Percentiles rank a stretch among this genome's conserved stretches.
Conservation (phyloP, 1,284 basidiomycete species). For the Trichosporon sp. region DNA sequence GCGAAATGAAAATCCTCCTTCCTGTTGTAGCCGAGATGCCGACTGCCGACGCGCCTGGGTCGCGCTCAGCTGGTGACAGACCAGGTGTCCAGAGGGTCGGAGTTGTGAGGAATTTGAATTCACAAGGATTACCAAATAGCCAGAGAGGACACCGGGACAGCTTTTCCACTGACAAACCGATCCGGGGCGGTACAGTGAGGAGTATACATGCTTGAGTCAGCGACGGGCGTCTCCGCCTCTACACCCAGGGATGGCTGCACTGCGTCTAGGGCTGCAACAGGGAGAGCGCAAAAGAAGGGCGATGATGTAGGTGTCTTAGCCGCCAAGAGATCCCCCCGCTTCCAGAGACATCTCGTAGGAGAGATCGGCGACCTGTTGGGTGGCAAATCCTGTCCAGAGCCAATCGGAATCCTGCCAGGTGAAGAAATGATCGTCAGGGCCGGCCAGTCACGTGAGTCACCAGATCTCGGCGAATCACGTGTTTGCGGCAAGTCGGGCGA, state of each 20-base stretch:
- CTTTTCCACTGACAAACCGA: not conserved
- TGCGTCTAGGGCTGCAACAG: not conserved
- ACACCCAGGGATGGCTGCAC: not conserved
- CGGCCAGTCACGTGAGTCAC: not conserved
- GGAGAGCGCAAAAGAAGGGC: not conserved
- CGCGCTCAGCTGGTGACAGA: no score
- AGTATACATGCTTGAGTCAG: not conserved
- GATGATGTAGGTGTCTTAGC: not conserved
- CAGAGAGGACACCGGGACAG: not conserved
- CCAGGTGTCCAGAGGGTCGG: no score
- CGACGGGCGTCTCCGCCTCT: no score
- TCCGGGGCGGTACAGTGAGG: no score
- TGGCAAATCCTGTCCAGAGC: not conserved
- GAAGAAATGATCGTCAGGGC: conserved; percentile 11
- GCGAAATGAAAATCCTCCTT: conserved; percentile 15
- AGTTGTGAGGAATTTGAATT: conserved; percentile 1
- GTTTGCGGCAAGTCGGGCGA: not conserved
- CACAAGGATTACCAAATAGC: not conserved
- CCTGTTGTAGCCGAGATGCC: not conserved
- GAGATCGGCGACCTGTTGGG: not conserved
- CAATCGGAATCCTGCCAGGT: not conserved
- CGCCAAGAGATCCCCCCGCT: not conserved
- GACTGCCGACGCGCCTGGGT: not conserved
- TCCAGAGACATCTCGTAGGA: not conserved
- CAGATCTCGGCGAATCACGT: conserved; percentile 2